Conservation (phyloP, 225 moss, liverwort and hornwort species). For the Takakia lepidozioides region DNA sequence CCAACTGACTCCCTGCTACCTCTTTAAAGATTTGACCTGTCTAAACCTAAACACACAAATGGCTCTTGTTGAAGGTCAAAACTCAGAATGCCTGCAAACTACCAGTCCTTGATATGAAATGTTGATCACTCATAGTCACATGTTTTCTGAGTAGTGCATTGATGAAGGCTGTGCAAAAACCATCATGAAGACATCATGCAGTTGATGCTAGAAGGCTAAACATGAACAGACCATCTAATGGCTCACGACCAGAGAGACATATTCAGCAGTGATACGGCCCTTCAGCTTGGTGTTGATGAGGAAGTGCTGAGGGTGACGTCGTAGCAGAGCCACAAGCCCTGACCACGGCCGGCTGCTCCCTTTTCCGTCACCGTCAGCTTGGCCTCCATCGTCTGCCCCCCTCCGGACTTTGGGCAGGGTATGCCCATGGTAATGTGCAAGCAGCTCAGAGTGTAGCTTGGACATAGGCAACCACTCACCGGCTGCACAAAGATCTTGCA, state of each 20-base stretch:
- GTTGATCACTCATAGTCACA: too few species aligned
- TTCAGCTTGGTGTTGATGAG: constrained; percentile 62
- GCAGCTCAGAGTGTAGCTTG: constrained; percentile 37
- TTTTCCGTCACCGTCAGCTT: not conserved
- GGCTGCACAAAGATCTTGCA: constrained; percentile 34
- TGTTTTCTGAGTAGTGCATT: too few species aligned
- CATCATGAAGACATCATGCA: too few species aligned
- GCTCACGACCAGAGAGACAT: constrained; percentile 37
- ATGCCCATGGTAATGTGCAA: not conserved
- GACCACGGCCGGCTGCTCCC: constrained; percentile 26
- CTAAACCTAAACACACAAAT: too few species aligned
- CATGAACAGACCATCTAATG: too few species aligned
- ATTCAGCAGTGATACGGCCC: constrained; percentile 56
- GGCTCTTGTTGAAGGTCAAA: too few species aligned
- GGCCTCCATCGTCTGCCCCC: constrained; percentile 1
- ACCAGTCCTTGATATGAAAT: too few species aligned
- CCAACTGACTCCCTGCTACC: too few species aligned
- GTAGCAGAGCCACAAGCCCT: constrained; percentile 42
- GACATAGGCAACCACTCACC: constrained; percentile 60
- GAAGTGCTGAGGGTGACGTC: constrained; percentile 37
- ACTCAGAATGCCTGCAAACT: too few species aligned
- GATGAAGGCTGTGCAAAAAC: too few species aligned
- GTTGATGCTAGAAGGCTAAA: too few species aligned
- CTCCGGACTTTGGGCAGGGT: not conserved
- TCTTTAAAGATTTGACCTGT: too few species aligned